Base-by-base conservation (phyloP, 176 grass and related monocot species). In the Ensete glaucum region DNA sequence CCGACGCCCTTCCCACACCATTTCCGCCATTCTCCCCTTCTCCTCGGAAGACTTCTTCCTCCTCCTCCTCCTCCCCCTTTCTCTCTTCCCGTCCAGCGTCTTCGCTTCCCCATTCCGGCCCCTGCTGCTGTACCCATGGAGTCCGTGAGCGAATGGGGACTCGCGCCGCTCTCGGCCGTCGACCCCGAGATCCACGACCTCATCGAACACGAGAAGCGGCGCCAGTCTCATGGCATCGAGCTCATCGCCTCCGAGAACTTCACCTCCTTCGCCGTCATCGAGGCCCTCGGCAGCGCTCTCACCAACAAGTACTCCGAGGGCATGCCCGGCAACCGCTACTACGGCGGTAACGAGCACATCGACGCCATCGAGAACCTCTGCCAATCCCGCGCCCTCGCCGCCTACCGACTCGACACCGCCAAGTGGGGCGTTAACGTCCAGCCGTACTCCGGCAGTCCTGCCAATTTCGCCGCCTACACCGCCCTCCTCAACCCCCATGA, bases 251-350 rank as follows among this genome's bases (percentile, higher is more conserved):
- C 93, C 5, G 89, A 96, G 93, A 96, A 96, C 73, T 96, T 96
- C 85, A 96, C 93, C 83, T 96, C 93, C 50, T 84, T 81, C 73
- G 93, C 93, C 64, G 89, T 96, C 73, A 96, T 96, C 74, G 93
- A 96, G 79, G 93, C 93, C 22, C 87, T 96, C 14, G 93, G 92
- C 50, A 88, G 85, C 17, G 11, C 93, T n/a, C 84, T 96, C 73
- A 96, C 93, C 9, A 96, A 96, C 85, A 96, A 96, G 89, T 96
- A 96, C 73, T 96, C 93, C 20, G 93, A 96, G 85, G 93, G 93
- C 29, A 90, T 96, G 93, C 93, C 93, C 0, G 93, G 93, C 0
- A 83, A 82, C 50, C 85, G 93, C 71, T 96, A 96, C 85, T 92
- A 96, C 68, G 93, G 93, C 48, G 89, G 93, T 1, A 96, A 96